Evolutionary conservation across 2,329 filamentous ascomycete genomes (phyloP).

Genomic region (Arthrobotrys sinensis): DNA sequence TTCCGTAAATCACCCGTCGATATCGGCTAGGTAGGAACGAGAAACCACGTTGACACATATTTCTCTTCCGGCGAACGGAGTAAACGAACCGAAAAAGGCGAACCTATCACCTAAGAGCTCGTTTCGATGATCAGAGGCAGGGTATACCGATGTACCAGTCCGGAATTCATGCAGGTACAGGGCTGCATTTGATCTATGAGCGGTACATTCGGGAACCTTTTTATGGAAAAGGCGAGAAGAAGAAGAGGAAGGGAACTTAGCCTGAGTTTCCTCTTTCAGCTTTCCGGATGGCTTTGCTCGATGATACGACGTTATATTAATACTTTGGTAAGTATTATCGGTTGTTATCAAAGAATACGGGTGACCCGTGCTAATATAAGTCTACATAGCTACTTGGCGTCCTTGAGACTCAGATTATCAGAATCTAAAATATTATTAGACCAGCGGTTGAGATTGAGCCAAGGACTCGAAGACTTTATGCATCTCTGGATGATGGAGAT

Average conservation of each 20-base stretch:
- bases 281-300: not conserved
- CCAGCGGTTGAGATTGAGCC: not conserved
- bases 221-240: not conserved
- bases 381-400: not conserved
- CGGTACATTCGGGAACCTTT: slow-evolving; percentile 10
- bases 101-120: not conserved
- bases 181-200: not conserved
- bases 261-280: slow-evolving; percentile 16
- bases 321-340: not conserved
- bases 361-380: not conserved
- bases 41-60: not conserved
- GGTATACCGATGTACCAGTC: slow-evolving; percentile 35
- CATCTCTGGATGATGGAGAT: no score
- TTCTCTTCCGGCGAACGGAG: not conserved
- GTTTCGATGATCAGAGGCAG: slow-evolving; percentile 30
- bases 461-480: no score
- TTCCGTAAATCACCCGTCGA: not conserved
- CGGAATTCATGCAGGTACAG: slow-evolving; percentile 24
- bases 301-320: slow-evolving; percentile 18
- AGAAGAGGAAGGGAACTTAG: not conserved
- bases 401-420: not conserved
- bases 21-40: slow-evolving; percentile 1
- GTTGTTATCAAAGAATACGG: not conserved
- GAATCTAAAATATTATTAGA: not conserved
- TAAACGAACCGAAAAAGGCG: slow-evolving; percentile 14